Evolutionary conservation across 345 rosid species (phyloP).

Genomic region (Ailanthus altissimus): DNA sequence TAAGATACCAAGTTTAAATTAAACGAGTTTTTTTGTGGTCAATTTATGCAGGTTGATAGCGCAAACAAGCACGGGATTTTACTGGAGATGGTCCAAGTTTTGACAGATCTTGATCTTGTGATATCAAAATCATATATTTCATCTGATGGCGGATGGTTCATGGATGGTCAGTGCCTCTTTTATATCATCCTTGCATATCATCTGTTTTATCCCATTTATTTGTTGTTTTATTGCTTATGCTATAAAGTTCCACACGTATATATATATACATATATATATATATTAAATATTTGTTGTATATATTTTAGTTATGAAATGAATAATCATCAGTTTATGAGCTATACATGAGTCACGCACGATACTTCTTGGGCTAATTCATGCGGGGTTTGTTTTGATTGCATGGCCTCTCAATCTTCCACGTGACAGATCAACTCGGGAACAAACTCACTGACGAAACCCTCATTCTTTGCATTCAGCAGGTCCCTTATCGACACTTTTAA

Average conservation of each 20-base stretch:
- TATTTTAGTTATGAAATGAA: background rate
- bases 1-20: too few species aligned
- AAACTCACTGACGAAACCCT: conserved; percentile 67
- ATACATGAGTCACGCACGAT: conserved; percentile 17
- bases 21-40: too few species aligned
- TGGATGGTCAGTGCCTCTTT: conserved; percentile 70
- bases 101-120: conserved; percentile 94
- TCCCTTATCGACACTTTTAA: background rate
- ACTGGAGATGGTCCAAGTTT: conserved; percentile 89
- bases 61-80: conserved; percentile 88
- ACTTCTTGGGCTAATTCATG: conserved; percentile 2
- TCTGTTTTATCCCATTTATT: background rate
- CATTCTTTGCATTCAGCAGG: conserved; percentile 69
- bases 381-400: conserved; percentile 11
- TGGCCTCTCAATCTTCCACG: conserved; percentile 64
- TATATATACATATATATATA: background rate
- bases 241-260: background rate
- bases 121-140: conserved; percentile 92
- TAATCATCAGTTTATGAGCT: conserved; percentile 18
- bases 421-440: conserved; percentile 73
- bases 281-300: background rate
- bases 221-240: background rate
- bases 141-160: conserved; percentile 95
- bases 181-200: conserved; percentile 17
- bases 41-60: conserved; percentile 69